Base-by-base conservation (phyloP, 2,329 filamentous ascomycete species). In the Gliomastix tumulicola region DNA sequence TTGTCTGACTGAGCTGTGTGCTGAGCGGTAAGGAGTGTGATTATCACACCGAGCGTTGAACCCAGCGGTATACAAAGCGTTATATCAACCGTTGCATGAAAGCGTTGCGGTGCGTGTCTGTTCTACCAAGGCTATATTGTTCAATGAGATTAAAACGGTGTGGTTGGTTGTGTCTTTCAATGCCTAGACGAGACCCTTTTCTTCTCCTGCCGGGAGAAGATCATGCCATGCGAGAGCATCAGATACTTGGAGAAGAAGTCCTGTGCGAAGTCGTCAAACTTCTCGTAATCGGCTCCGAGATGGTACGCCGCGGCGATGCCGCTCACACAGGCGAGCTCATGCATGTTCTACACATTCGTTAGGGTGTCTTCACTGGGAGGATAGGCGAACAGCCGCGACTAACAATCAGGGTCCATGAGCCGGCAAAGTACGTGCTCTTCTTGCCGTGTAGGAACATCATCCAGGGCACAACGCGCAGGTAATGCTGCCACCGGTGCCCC, bases 371-470 rank as follows among this genome's bases (percentile, higher is more conserved):
- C 16, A 7, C 6, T 44, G 28, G 38, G 22, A 23, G 13, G 4
- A 18, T 15, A 22, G 10, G 35, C 21, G 25, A 30, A 22, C 12
- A n/a, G 5, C n/a, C 9, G 18, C 10, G 16, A 56, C 64, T 51
- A 51, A 82, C 76, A 36, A 84, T 74, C 39, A 86, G 62, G 0
- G 82, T 85, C 82, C 81, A 86, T 7, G 71, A 71, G 3, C 75
- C 76, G 1, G 80, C 81, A 50, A 76, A 85, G 17, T 68, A 63
- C 0, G 82, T 86, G 34, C 66, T 63, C 19, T 75, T 76, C 42
- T 66, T 72, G 0, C 79, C 80, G 44, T 88, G 80, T 4, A 88
- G 68, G 18, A 82, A 73, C 79, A 82, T 82, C 70, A 88, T 74
- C 44, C 77, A 77, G 0, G 82, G 82, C 2, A 88, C 79, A 2